phyloP scores from a whole-genome alignment of 2,329 filamentous ascomycete genomes.

The Trichoderma sp. region DNA sequence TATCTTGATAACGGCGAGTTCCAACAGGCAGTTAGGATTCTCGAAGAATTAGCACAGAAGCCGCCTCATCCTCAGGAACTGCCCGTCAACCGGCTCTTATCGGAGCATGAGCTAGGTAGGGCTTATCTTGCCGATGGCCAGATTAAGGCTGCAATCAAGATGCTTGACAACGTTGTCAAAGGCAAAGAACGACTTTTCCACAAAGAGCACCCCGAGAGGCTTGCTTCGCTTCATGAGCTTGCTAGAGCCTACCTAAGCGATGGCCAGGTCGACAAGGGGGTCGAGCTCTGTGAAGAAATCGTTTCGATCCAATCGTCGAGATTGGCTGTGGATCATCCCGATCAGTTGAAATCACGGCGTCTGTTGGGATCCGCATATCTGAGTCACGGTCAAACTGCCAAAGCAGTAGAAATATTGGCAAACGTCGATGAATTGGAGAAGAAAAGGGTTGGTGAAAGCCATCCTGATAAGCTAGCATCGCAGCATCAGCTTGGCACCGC shows the following conservation, averaged over 20 bases:
- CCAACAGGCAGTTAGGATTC: not conserved
- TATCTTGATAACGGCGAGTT: conserved; percentile 11
- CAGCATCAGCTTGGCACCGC: conserved; percentile 16
- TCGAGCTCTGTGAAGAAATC: conserved; percentile 11
- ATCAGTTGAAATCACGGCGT: not conserved
- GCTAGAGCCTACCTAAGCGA: conserved; percentile 1
- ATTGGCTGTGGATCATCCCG: not conserved
- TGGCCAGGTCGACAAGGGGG: conserved; percentile 6
- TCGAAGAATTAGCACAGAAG: not conserved
- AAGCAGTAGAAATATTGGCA: not conserved
- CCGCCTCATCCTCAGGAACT: not conserved
- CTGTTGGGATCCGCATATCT: conserved; percentile 10
- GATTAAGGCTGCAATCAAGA: conserved; percentile 3
- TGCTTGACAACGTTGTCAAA: conserved; percentile 11
- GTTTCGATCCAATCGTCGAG: not conserved
- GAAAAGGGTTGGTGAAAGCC: not conserved
- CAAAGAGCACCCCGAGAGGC: conserved; percentile 1
- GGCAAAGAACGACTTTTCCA: not conserved
- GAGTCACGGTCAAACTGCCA: not conserved
- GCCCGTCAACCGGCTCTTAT: not conserved
- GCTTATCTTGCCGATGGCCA: conserved; percentile 15
- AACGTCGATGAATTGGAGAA: not conserved
- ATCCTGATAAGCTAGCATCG: not conserved
- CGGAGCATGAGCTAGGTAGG: conserved; percentile 2
- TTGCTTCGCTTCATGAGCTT: conserved; percentile 14